phyloP scores from a whole-genome alignment of 2,329 filamentous ascomycete species.

The Leptographium flavum region DNA sequence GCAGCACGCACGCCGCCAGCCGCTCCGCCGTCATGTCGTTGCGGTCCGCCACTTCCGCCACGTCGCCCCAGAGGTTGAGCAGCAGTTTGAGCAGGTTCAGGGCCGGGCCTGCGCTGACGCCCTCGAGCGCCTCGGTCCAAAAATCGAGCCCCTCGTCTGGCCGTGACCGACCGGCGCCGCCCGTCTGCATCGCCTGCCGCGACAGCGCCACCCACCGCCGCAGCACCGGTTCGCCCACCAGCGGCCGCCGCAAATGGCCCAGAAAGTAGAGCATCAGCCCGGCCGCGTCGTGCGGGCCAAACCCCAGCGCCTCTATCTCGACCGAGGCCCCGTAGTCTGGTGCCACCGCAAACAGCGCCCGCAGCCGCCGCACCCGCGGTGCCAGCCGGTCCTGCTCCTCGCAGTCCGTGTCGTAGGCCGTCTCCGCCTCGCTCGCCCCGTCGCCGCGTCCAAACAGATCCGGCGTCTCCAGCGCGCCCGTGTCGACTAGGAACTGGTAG shows the following conservation, averaged over 20 bases:
- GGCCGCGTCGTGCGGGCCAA: constrained; percentile 26
- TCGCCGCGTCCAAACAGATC: constrained; percentile 22
- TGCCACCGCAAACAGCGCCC: constrained; percentile 20
- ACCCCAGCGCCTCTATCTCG: constrained; percentile 18
- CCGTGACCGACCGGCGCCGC: constrained; percentile 21
- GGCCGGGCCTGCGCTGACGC: constrained; percentile 16
- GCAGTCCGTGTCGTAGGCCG: constrained; percentile 21
- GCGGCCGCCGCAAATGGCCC: constrained; percentile 23
- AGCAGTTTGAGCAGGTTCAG: constrained; percentile 27
- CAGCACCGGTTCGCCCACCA: constrained; percentile 23
- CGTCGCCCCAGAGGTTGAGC: constrained; percentile 27
- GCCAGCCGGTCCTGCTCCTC: constrained; percentile 18
- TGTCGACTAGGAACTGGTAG: constrained; percentile 21
- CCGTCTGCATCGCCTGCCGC: constrained; percentile 22
- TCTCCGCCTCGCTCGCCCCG: constrained; percentile 17
- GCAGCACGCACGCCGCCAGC: constrained; percentile 23
- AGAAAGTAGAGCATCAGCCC: constrained; percentile 25
- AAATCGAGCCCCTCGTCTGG: constrained; percentile 29
- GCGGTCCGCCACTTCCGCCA: constrained; percentile 22
- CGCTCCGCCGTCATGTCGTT: constrained; percentile 31
- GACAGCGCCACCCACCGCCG: constrained; percentile 27
- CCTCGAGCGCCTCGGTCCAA: constrained; percentile 29
- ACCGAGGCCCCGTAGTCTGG: constrained; percentile 24
- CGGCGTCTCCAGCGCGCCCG: constrained; percentile 19
- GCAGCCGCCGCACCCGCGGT: constrained; percentile 19